Evolutionary conservation across 2,329 filamentous ascomycete genomes (phyloP).

Genomic region (Monilinia polystroma): DNA sequence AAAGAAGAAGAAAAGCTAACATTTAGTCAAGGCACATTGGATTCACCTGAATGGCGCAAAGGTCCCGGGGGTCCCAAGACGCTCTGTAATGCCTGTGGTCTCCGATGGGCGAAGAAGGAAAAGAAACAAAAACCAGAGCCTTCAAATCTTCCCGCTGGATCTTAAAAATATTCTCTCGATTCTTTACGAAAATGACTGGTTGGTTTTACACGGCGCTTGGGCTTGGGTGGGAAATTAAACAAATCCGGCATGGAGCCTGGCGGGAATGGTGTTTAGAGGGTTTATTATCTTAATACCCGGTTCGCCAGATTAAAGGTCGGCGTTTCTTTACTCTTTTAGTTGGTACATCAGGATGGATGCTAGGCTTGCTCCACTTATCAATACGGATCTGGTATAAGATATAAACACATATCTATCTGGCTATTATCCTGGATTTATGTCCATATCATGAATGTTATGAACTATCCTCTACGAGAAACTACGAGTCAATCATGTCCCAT

Average conservation of each 20-base stretch:
- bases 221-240: background rate
- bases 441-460: background rate
- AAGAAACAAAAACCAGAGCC: conserved; percentile 56
- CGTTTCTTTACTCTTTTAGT: conserved; percentile 8
- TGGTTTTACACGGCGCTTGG: conserved; percentile 17
- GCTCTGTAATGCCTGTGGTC: conserved; percentile 89
- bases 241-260: conserved; percentile 17
- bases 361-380: background rate
- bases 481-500: background rate
- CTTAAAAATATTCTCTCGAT: background rate
- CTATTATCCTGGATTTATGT: background rate
- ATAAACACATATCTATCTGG: background rate
- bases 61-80: conserved; percentile 92
- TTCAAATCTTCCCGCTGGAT: background rate
- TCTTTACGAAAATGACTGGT: conserved; percentile 18
- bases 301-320: background rate
- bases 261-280: conserved; percentile 7
- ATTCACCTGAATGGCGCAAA: conserved; percentile 95
- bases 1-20: conserved; percentile 16
- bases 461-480: background rate
- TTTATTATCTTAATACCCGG: conserved; percentile 6
- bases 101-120: conserved; percentile 75
- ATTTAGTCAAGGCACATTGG: conserved; percentile 62
- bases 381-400: background rate
- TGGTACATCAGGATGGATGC: background rate